These are phyloP conservation scores for Dothistroma septosporum DNA, from an alignment of 2,329 filamentous ascomycete genomes.

Conservation along the genomic window DNA sequence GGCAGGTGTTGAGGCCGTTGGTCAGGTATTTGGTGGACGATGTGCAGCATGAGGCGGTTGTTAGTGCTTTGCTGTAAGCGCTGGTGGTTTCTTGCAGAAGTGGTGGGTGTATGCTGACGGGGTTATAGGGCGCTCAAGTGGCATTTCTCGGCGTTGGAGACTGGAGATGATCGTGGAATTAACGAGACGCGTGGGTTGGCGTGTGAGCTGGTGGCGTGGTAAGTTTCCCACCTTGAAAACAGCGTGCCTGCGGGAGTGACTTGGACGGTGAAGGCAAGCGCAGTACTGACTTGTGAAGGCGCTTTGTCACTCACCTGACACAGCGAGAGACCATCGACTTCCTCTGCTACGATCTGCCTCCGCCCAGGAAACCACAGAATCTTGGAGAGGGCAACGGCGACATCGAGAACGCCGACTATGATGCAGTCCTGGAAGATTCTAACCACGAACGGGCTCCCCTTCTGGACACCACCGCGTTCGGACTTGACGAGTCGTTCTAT, in stretches of 20 bases:
- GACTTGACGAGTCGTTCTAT: slow-evolving; percentile 25
- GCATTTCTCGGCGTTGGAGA: slow-evolving; percentile 63
- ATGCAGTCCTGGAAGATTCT: slow-evolving; percentile 11
- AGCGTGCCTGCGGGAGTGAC: neutral
- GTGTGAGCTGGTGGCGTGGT: slow-evolving; percentile 74
- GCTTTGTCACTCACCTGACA: slow-evolving; percentile 66
- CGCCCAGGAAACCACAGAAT: slow-evolving; percentile 7
- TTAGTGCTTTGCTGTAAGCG: slow-evolving; percentile 65
- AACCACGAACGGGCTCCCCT: slow-evolving; percentile 23
- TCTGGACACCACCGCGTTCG: slow-evolving; percentile 11
- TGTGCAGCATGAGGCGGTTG: slow-evolving; percentile 65
- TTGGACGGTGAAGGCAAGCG: neutral
- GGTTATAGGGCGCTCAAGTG: slow-evolving; percentile 63
- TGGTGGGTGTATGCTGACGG: neutral
- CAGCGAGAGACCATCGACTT: slow-evolving; percentile 71
- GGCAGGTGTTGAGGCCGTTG: slow-evolving; percentile 54
- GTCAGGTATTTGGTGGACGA: slow-evolving; percentile 61
- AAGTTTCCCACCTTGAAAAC: neutral
- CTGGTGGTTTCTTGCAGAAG: neutral
- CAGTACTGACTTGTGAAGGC: slow-evolving; percentile 35
- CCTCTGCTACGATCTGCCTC: slow-evolving; percentile 67
- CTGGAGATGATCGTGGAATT: slow-evolving; percentile 58
- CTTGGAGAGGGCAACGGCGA: slow-evolving; percentile 9
- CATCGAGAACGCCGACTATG: slow-evolving; percentile 17
- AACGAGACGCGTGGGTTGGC: slow-evolving; percentile 66